These are phyloP conservation scores for Scheffersomyces ergatensis DNA, from an alignment of 805 yeast species.

Conservation along the genomic window DNA sequence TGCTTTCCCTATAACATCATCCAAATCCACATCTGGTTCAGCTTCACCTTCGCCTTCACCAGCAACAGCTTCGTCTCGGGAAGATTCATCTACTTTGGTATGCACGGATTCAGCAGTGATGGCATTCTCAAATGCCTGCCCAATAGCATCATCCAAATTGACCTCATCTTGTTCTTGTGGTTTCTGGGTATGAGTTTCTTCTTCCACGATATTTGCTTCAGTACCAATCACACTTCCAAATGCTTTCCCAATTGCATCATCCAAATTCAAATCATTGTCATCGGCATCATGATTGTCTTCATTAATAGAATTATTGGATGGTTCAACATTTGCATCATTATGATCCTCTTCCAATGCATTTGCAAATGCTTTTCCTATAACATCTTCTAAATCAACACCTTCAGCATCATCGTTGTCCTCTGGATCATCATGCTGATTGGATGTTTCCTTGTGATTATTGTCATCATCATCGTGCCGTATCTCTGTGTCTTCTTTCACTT, in stretches of 20 bases:
- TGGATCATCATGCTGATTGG: no score
- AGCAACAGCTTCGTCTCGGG: background rate
- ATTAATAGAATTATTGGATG: no score
- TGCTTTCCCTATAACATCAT: constrained; percentile 17
- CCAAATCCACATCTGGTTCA: constrained; percentile 9
- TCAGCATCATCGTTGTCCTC: background rate
- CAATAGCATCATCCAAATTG: constrained; percentile 7
- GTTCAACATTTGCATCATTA: no score
- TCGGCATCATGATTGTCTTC: no score
- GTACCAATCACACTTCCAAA: background rate
- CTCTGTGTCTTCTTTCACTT: background rate
- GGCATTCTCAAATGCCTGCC: constrained; percentile 12
- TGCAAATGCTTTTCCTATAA: constrained; percentile 22
- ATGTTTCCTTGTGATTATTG: no score
- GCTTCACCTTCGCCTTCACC: no score
- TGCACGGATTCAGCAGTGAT: no score
- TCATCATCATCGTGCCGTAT: background rate
- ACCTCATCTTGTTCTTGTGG: background rate
- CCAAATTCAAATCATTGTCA: background rate
- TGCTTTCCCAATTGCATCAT: background rate
- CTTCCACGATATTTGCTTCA: background rate
- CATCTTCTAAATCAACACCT: constrained; percentile 14
- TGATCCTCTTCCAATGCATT: background rate
- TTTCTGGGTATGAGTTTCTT: background rate
- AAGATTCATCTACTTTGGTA: background rate